Conservation (phyloP, 768 basidiomycete species). For the Suillus plorans region DNA sequence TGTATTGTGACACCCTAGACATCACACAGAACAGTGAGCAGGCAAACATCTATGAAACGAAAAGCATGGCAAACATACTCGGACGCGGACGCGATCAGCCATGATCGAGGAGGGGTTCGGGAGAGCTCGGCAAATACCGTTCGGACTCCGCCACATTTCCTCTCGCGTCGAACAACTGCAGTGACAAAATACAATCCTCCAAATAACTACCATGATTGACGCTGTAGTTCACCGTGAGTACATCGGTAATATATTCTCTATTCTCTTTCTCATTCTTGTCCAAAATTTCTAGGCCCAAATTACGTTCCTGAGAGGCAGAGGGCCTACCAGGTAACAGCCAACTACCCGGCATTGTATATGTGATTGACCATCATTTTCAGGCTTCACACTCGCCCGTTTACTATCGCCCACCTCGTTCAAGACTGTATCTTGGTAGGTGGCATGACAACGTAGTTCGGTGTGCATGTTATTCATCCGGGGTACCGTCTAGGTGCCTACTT, state of each 20-base stretch:
- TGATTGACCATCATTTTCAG: slow-evolving; percentile 21
- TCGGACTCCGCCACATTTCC: slow-evolving; percentile 31
- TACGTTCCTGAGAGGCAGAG: slow-evolving; percentile 63
- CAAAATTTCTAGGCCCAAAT: slow-evolving; percentile 54
- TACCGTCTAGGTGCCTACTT: slow-evolving; percentile 50
- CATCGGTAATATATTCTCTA: background rate
- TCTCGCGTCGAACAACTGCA: slow-evolving; percentile 14
- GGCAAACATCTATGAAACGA: slow-evolving; percentile 8
- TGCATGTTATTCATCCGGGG: background rate
- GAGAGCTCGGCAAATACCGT: slow-evolving; percentile 39
- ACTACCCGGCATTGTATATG: background rate
- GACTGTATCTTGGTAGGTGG: slow-evolving; percentile 60
- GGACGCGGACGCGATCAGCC: slow-evolving; percentile 75
- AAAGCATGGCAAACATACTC: slow-evolving; percentile 48
- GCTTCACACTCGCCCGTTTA: slow-evolving; percentile 51
- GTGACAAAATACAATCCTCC: slow-evolving; percentile 1
- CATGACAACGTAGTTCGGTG: background rate
- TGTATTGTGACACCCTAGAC: slow-evolving; percentile 80
- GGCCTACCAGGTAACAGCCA: slow-evolving; percentile 55
- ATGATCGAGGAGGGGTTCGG: slow-evolving; percentile 42
- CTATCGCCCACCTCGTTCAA: slow-evolving; percentile 59
- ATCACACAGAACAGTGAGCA: slow-evolving; percentile 12
- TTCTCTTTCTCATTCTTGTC: slow-evolving; percentile 1
- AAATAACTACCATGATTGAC: slow-evolving; percentile 47
- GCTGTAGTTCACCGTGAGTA: slow-evolving; percentile 66